phyloP scores from a whole-genome alignment of 1,284 basidiomycete species.

The Leccinum laetum region DNA sequence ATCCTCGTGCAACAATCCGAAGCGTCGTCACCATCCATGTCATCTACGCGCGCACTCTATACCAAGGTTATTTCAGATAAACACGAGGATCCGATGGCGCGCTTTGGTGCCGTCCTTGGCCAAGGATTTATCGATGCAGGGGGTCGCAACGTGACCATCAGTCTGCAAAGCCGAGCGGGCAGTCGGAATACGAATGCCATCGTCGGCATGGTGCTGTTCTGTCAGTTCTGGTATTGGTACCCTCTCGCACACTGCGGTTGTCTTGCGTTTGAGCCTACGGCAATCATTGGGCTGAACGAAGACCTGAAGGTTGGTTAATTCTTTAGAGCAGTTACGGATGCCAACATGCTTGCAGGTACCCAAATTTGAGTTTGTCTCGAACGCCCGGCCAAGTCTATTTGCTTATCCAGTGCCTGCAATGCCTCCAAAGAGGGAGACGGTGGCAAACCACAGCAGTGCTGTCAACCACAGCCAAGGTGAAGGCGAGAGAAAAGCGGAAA shows the following conservation, averaged over 20 bases:
- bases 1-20: constrained; percentile 95
- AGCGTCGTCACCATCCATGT: constrained; percentile 79
- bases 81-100: constrained; percentile 97
- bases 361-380: constrained; percentile 88
- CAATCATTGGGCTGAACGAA: constrained; percentile 86
- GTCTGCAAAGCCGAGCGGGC: constrained; percentile 87
- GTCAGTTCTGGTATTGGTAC: constrained; percentile 99
- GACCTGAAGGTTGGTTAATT: constrained; percentile 68
- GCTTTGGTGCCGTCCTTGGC: constrained; percentile 92
- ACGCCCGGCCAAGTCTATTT: constrained; percentile 85
- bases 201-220: constrained; percentile 95
- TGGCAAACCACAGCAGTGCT: constrained; percentile 91
- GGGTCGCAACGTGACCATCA: constrained; percentile 93
- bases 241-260: constrained; percentile 93
- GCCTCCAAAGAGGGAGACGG: constrained; percentile 88
- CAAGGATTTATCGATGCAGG: constrained; percentile 97
- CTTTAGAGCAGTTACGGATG: constrained; percentile 1
- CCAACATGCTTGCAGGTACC: constrained; percentile 58
- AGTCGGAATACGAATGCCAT: constrained; percentile 91
- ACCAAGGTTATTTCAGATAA: constrained; percentile 91
- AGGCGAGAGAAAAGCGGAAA: constrained; percentile 90
- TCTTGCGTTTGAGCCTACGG: constrained; percentile 92
- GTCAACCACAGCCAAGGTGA: constrained; percentile 93
- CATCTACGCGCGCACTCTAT: constrained; percentile 80
- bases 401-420: constrained; percentile 86